phyloP scores from a whole-genome alignment of 108 stramenopile genomes.

The Chaetoceros tenuissimus region DNA sequence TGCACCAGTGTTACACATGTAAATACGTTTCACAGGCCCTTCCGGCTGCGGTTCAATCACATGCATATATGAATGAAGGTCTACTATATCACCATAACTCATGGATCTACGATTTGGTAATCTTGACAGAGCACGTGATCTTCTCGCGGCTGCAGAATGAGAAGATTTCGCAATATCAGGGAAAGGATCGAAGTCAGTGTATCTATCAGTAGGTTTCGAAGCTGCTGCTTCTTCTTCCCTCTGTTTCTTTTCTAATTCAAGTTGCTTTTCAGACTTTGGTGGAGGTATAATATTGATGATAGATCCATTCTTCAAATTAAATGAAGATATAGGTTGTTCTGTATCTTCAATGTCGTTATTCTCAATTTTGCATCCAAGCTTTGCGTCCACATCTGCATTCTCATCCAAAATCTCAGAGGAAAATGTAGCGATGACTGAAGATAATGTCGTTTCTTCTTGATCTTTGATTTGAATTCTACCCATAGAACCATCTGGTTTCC shows the following conservation, averaged over 20 bases:
- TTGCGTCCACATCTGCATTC: not conserved
- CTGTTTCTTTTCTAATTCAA: conserved; percentile 1
- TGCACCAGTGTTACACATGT: conserved; percentile 64
- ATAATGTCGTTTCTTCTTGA: conserved; percentile 22
- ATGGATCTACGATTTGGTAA: conserved; percentile 26
- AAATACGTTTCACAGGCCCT: conserved; percentile 54
- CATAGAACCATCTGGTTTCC: conserved; percentile 34
- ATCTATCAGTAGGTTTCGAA: conserved; percentile 3
- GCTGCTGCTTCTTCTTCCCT: conserved; percentile 5
- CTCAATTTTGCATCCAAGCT: not conserved
- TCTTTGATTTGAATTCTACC: conserved; percentile 20
- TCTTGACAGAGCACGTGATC: conserved; percentile 29
- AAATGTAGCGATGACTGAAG: conserved; percentile 18
- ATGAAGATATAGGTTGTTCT: conserved; percentile 6
- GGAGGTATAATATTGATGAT: conserved; percentile 47
- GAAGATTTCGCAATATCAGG: conserved; percentile 79
- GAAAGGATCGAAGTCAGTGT: conserved; percentile 53
- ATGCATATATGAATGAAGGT: conserved; percentile 55
- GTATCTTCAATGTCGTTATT: conserved; percentile 4
- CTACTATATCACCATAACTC: conserved; percentile 56
- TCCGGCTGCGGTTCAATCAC: conserved; percentile 62
- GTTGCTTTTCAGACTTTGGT: not conserved
- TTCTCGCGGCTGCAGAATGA: conserved; percentile 29
- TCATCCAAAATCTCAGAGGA: not conserved
- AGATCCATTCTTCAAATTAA: conserved; percentile 61